A percentile compares a stretch with the other conserved stretches of the same genome.
Evolutionary conservation across 2,329 filamentous ascomycete species (phyloP).

Genomic region (Rhynchosporium graminicola): DNA sequence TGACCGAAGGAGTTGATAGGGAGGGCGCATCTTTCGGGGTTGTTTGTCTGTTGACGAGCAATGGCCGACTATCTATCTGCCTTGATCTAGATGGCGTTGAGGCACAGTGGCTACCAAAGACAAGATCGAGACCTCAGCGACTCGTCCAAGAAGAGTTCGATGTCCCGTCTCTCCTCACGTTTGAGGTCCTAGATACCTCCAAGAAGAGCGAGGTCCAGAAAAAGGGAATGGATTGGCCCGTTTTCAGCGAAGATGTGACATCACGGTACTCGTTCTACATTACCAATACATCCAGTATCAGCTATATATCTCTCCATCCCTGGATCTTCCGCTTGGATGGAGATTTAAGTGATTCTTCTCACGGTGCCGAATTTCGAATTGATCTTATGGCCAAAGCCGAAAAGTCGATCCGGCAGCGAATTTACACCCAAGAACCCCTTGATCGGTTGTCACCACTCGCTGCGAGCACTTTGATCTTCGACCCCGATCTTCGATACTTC

Average conservation of each 20-base stretch:
- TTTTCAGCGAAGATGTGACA: constrained; percentile 61
- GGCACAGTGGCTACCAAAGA: constrained; percentile 64
- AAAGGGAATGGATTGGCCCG: constrained; percentile 58
- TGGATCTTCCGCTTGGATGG: constrained; percentile 66
- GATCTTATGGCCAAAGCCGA: constrained; percentile 60
- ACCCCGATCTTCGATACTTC: constrained; percentile 65
- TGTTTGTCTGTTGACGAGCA: constrained; percentile 60
- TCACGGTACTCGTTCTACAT: constrained; percentile 65
- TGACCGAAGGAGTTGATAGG: constrained; percentile 56
- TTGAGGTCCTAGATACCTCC: constrained; percentile 64
- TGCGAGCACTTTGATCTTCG: constrained; percentile 55
- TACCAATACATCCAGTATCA: constrained; percentile 61
- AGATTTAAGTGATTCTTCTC: constrained; percentile 58
- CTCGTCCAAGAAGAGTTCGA: constrained; percentile 43
- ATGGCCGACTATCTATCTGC: constrained; percentile 61
- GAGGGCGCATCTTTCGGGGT: constrained; percentile 62
- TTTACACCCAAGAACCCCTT: constrained; percentile 56
- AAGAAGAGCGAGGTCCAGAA: constrained; percentile 53
- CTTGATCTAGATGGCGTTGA: constrained; percentile 63
- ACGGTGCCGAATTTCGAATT: constrained; percentile 62
- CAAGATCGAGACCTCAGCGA: constrained; percentile 49
- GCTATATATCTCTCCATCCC: constrained; percentile 58
- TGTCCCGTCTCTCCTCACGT: constrained; percentile 56
- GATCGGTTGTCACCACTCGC: constrained; percentile 50
- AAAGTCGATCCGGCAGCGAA: constrained; percentile 55